Evolutionary conservation across 169 alveolate species (phyloP).

Genomic region (Cryptosporidium sp.): DNA sequence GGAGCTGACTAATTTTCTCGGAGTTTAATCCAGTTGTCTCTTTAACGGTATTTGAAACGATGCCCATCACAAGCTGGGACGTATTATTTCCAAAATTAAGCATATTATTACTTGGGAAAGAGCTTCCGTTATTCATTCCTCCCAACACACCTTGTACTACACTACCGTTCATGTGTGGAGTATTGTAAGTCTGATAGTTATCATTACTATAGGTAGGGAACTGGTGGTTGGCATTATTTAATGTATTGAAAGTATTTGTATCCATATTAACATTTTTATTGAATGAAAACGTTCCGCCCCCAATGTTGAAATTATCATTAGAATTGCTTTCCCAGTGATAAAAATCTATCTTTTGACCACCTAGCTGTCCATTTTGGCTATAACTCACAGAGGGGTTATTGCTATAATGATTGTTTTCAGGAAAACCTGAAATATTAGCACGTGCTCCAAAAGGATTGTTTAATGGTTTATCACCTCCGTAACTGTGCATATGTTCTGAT

Average conservation of each 20-base stretch:
- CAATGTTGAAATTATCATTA: neutral
- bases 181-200: neutral
- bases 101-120: neutral
- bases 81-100: slow-evolving; percentile 23
- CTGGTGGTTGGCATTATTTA: slow-evolving; percentile 3
- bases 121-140: slow-evolving; percentile 6
- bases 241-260: neutral
- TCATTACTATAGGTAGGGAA: neutral
- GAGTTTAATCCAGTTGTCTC: slow-evolving; percentile 69
- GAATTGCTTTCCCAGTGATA: slow-evolving; percentile 24
- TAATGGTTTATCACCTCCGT: slow-evolving; percentile 14
- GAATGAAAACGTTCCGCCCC: neutral
- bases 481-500: slow-evolving; percentile 4
- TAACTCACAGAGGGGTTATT: slow-evolving; percentile 12
- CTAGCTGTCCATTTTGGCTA: neutral
- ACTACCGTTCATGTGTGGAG: slow-evolving; percentile 4
- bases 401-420: neutral
- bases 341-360: slow-evolving; percentile 22
- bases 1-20: slow-evolving; percentile 64
- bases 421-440: slow-evolving; percentile 1
- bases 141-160: neutral
- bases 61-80: slow-evolving; percentile 69
- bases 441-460: slow-evolving; percentile 35
- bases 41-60: slow-evolving; percentile 65
- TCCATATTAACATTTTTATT: slow-evolving; percentile 13